phyloP scores from a whole-genome alignment of 148 eudicot species.

The Selenicereus undatus region DNA sequence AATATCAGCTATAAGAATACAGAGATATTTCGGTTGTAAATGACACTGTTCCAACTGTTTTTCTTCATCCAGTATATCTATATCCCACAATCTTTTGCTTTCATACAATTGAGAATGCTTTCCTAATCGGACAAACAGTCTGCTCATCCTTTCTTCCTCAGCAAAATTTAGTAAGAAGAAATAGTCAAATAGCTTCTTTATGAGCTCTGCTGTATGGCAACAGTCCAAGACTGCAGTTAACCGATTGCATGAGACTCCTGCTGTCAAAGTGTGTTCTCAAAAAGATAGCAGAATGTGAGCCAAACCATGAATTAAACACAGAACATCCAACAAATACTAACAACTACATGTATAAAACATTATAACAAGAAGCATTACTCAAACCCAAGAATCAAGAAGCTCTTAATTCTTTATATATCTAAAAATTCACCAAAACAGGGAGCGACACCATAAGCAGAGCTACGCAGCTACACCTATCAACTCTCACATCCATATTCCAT shows the following conservation, averaged over 20 bases:
- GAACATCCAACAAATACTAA: neutral
- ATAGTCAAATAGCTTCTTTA: neutral
- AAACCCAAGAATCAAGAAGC: neutral
- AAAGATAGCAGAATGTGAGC: neutral
- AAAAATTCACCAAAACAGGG: neutral
- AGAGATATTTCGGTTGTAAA: neutral
- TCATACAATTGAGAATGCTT: neutral
- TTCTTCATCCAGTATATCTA: neutral
- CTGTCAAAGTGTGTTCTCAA: neutral
- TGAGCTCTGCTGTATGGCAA: neutral
- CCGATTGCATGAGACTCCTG: constrained; percentile 2
- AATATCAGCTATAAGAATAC: neutral
- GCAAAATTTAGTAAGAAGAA: neutral
- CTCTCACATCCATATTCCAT: neutral
- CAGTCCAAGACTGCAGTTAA: neutral
- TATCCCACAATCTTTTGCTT: neutral
- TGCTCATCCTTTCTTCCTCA: neutral
- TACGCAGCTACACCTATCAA: neutral
- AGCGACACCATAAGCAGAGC: neutral
- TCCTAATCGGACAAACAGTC: neutral
- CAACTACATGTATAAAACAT: too few relatives aligned
- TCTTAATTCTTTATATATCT: neutral
- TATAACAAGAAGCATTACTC: neutral
- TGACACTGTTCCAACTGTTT: neutral
- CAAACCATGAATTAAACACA: neutral